These are phyloP conservation scores for Starmera quercuum DNA, from an alignment of 805 yeast genomes.

Conservation along the genomic window DNA sequence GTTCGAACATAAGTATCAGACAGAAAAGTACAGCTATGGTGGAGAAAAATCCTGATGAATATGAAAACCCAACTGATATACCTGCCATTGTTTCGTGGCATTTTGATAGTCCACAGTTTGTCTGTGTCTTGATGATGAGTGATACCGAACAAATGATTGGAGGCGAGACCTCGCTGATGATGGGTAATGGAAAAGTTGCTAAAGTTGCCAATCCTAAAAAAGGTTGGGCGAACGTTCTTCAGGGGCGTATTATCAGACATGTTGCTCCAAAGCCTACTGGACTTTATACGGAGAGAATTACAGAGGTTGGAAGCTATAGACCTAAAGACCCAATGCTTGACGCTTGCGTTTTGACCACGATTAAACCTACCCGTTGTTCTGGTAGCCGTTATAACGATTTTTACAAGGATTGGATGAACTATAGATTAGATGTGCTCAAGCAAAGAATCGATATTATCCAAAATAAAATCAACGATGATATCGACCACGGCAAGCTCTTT, in stretches of 20 bases:
- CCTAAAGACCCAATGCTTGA: slow-evolving; percentile 30
- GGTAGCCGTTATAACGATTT: slow-evolving; percentile 30
- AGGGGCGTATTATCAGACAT: slow-evolving; percentile 38
- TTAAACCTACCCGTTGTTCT: slow-evolving; percentile 29
- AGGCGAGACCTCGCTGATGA: slow-evolving; percentile 44
- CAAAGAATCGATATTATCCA: slow-evolving; percentile 24
- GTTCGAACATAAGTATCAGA: slow-evolving; percentile 40
- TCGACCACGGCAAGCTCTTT: slow-evolving; percentile 22
- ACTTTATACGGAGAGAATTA: slow-evolving; percentile 30
- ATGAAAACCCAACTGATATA: slow-evolving; percentile 12
- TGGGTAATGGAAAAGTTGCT: slow-evolving; percentile 29
- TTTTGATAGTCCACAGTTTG: slow-evolving; percentile 47
- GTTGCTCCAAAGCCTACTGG: slow-evolving; percentile 38
- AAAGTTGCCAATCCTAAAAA: slow-evolving; percentile 31
- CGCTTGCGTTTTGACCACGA: slow-evolving; percentile 34
- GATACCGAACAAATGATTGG: slow-evolving; percentile 48
- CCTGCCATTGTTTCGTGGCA: slow-evolving; percentile 56
- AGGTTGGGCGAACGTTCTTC: slow-evolving; percentile 44
- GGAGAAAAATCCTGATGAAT: neutral
- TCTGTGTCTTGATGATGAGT: slow-evolving; percentile 51
- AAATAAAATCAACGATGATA: slow-evolving; percentile 15
- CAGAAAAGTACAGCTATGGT: neutral
- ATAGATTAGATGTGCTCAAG: slow-evolving; percentile 27
- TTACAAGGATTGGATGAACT: slow-evolving; percentile 32
- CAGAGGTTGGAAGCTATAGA: slow-evolving; percentile 34